Base-by-base conservation (phyloP, 768 basidiomycete genomes). In the Boletus coccyginus region DNA sequence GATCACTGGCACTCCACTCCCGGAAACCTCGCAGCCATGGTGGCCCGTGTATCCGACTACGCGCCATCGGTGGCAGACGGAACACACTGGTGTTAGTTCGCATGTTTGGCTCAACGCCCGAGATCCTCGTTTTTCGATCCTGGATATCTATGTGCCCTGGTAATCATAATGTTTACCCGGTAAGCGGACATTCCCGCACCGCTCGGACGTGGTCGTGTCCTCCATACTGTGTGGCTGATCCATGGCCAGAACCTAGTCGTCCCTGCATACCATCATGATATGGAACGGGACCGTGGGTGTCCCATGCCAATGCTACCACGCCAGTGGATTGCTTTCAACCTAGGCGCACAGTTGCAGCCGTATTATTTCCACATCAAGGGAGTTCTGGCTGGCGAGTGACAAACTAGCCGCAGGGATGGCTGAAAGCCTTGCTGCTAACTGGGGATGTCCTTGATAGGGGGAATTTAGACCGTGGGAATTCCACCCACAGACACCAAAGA, bases 391-490 rank as follows among this genome's bases (percentile, higher is more conserved):
- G 5, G 32, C 32, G 32, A 33, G 13, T 36, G 35, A 14, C 35
- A 7, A 36, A 36, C 14, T 36, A 1, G 13, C 7, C 16, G 35
- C 13, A 12, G 13, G 11, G 33, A 12, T 13, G 27, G 27, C 6
- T 27, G 27, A 4, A 27, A 27, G 21, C 21, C 21, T 21, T 21
- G 21, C 27, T 6, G 27, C 27, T 6, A 27, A 27, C 27, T 27
- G 27, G 27, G 27, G 33, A 35, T 33, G 32, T 11, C 3, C 33
- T 35, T 29, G 29, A 60, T 55, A 53, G 51, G 56, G 51, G 60
- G 21, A 24, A 32, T 46, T 46, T 38, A n/a, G 19, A 53, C 5
- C 63, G 66, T 66, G 65, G 41, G 66, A 66, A 50, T 17, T 38
- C 17, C 6, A 1, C 27, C 27, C 27, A 21, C 21, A 27, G 7